Percentiles rank a stretch among this genome's conserved stretches.
Conservation (phyloP, 148 eudicot genomes). For the Gaultheria prostrata region DNA sequence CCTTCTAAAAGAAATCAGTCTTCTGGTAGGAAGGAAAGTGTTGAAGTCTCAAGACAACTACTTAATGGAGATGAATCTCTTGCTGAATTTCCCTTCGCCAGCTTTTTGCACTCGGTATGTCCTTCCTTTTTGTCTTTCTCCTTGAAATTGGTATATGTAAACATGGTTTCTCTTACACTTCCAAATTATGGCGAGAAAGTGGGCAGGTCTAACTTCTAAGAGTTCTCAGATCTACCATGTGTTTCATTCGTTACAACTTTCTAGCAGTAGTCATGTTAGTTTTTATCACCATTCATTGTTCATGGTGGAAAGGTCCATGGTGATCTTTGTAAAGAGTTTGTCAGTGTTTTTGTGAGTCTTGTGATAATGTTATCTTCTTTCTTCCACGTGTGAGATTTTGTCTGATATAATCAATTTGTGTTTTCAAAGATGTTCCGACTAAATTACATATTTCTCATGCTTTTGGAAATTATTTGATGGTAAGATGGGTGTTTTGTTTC, state of each 20-base stretch:
- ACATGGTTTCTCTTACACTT: conserved; percentile 12
- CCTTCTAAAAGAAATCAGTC: conserved; percentile 35
- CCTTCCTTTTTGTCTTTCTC: conserved; percentile 12
- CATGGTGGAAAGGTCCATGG: neutral
- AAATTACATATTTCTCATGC: neutral
- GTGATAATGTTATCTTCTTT: neutral
- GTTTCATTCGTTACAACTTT: neutral
- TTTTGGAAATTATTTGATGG: neutral
- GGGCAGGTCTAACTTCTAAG: neutral
- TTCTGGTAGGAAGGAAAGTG: conserved; percentile 31
- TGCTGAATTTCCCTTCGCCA: conserved; percentile 85
- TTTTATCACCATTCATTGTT: conserved; percentile 6
- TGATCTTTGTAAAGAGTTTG: neutral
- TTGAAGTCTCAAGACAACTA: conserved; percentile 37
- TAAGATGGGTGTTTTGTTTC: neutral
- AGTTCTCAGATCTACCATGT: neutral
- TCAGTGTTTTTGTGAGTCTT: neutral
- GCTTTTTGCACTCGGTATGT: conserved; percentile 75
- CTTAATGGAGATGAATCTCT: conserved; percentile 81
- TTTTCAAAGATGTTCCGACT: neutral
- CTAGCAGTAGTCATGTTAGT: neutral
- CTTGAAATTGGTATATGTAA: neutral
- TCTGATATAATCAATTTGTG: neutral
- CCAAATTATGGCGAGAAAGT: neutral
- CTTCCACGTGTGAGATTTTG: neutral